phyloP scores from a whole-genome alignment of 805 yeast species.

The Zygosaccharomyces rouxii region DNA sequence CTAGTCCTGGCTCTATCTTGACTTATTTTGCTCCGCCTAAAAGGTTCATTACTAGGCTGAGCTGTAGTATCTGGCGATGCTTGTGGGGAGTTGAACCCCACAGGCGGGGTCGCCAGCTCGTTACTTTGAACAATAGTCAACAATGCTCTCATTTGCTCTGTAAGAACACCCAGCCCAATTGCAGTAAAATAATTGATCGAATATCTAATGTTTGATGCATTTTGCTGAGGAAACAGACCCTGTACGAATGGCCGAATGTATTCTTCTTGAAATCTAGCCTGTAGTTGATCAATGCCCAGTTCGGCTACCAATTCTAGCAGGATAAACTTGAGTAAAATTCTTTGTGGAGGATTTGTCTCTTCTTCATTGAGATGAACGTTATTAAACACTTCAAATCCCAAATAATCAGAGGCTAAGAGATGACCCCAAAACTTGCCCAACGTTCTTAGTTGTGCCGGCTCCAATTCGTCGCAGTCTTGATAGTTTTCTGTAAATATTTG shows the following conservation, averaged over 20 bases:
- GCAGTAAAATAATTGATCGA: conserved; percentile 91
- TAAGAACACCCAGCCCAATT: conserved; percentile 77
- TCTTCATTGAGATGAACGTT: conserved; percentile 58
- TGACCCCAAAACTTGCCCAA: conserved; percentile 86
- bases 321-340: conserved; percentile 77
- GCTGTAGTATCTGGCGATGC: background rate
- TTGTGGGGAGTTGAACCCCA: background rate
- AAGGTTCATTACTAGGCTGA: background rate
- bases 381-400: conserved; percentile 60
- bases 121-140: conserved; percentile 37
- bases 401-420: conserved; percentile 61
- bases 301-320: conserved; percentile 78
- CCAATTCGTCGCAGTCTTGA: conserved; percentile 56
- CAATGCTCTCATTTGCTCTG: conserved; percentile 72
- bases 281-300: conserved; percentile 54
- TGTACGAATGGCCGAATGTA: conserved; percentile 44
- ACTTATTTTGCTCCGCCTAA: background rate
- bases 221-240: conserved; percentile 62
- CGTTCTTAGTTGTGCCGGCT: conserved; percentile 69
- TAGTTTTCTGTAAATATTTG: conserved; percentile 54
- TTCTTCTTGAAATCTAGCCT: conserved; percentile 48
- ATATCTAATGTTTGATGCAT: conserved; percentile 58
- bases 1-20: background rate
- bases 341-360: conserved; percentile 69
- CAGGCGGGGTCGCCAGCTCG: conserved; percentile 16